Percentiles rank a stretch among this genome's conserved stretches.
Conservation (phyloP, 164 flowering plant genomes). For the Aristolochia fimbriata region DNA sequence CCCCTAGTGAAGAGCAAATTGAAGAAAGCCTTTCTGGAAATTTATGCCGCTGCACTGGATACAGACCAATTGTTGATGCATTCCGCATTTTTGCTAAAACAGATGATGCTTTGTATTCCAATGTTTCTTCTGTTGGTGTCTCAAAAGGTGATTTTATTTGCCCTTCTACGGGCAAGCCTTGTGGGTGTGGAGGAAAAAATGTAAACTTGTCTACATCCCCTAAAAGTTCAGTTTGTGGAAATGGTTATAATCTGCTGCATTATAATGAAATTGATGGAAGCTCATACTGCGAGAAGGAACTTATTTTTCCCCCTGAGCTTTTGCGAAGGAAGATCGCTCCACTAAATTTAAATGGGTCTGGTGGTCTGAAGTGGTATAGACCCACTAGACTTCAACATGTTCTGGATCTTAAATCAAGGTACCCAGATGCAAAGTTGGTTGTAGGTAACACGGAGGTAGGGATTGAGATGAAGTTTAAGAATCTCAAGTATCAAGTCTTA, state of each 20-base stretch:
- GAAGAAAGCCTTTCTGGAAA: slow-evolving; percentile 95
- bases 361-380: slow-evolving; percentile 81
- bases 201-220: slow-evolving; percentile 4
- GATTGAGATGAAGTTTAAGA: slow-evolving; percentile 86
- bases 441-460: slow-evolving; percentile 95
- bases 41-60: slow-evolving; percentile 98
- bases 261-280: slow-evolving; percentile 73
- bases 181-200: slow-evolving; percentile 57
- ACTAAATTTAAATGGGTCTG: slow-evolving; percentile 56
- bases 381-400: slow-evolving; percentile 61
- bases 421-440: slow-evolving; percentile 74
- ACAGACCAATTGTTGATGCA: slow-evolving; percentile 91
- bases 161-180: slow-evolving; percentile 92
- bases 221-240: slow-evolving; percentile 10
- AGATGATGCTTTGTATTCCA: slow-evolving; percentile 53
- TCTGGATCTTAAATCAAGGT: slow-evolving; percentile 52
- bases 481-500: slow-evolving; percentile 54
- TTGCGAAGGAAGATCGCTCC: slow-evolving; percentile 42
- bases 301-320: slow-evolving; percentile 94
- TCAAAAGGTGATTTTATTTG: slow-evolving; percentile 44
- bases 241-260: slow-evolving; percentile 28
- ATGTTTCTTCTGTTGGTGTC: slow-evolving; percentile 23
- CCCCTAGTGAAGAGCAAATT: slow-evolving; percentile 78
- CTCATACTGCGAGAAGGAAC: slow-evolving; percentile 63
- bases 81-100: slow-evolving; percentile 93